Percentiles rank a stretch among this genome's conserved stretches.
Conservation (phyloP, 2,329 filamentous ascomycete genomes). For the Monilinia vaccinii-corymbosi region DNA sequence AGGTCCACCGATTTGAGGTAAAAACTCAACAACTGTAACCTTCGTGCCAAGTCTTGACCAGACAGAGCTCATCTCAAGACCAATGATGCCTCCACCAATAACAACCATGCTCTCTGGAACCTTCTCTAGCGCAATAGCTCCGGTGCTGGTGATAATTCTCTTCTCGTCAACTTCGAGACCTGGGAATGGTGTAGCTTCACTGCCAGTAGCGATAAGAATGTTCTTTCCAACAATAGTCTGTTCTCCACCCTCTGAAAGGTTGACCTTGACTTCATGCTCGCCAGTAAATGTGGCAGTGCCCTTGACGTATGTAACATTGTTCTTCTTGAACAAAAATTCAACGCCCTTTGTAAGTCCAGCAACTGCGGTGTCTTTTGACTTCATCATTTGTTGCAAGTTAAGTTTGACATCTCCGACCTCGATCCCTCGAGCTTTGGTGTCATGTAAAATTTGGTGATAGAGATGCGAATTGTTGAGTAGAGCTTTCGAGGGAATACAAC, state of each 20-base stretch:
- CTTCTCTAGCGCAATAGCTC: conserved; percentile 79
- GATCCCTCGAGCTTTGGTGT: conserved; percentile 94
- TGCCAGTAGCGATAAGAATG: conserved; percentile 94
- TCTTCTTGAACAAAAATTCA: conserved; percentile 98
- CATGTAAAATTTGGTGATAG: conserved; percentile 94
- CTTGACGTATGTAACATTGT: conserved; percentile 96
- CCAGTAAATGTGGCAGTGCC: conserved; percentile 79
- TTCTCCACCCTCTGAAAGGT: conserved; percentile 85
- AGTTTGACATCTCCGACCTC: conserved; percentile 96
- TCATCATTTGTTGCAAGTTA: conserved; percentile 94
- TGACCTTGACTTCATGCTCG: conserved; percentile 86
- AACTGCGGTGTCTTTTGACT: conserved; percentile 93
- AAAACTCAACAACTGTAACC: conserved; percentile 95
- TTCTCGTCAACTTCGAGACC: conserved; percentile 95
- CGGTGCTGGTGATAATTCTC: conserved; percentile 93
- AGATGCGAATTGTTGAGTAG: conserved; percentile 99
- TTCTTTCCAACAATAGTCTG: conserved; percentile 84
- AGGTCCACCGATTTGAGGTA: conserved; percentile 91
- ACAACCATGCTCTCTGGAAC: conserved; percentile 96
- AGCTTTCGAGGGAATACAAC: conserved; percentile 98
- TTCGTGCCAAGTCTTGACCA: conserved; percentile 91
- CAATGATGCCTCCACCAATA: conserved; percentile 97
- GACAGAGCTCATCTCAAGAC: conserved; percentile 95
- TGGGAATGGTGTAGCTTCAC: conserved; percentile 91
- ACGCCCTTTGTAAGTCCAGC: conserved; percentile 87